phyloP scores from a whole-genome alignment of 2,329 filamentous ascomycete genomes.

The Pseudopithomyces chartarum region DNA sequence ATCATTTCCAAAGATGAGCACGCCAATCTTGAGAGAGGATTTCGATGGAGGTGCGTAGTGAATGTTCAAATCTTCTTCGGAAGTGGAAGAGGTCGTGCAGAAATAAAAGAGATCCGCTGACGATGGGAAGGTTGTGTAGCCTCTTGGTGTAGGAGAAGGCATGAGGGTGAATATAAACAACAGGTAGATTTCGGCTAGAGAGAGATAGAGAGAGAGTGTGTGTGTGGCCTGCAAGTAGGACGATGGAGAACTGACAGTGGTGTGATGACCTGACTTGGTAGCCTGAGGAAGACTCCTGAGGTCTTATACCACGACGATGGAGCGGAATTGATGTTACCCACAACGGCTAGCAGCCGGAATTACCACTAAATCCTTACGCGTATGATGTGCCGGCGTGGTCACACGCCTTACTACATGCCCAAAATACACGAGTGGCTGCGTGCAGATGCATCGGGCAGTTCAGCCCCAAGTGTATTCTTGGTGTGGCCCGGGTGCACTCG shows the following conservation, averaged over 20 bases:
- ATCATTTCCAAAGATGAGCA: constrained; percentile 34
- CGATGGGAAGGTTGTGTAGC: constrained; percentile 40
- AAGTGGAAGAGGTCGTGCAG: constrained; percentile 41
- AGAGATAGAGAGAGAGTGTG: constrained; percentile 1
- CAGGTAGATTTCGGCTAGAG: no score
- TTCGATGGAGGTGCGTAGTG: constrained; percentile 41
- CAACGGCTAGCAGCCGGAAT: constrained; percentile 12
- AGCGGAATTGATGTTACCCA: constrained; percentile 16
- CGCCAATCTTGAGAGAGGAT: constrained; percentile 39
- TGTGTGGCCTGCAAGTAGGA: constrained; percentile 9
- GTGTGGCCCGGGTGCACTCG: constrained; percentile 23
- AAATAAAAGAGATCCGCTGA: constrained; percentile 44
- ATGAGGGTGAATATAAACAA: constrained; percentile 20
- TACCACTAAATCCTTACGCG: constrained; percentile 21
- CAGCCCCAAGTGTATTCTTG: constrained; percentile 20
- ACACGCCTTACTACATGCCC: constrained; percentile 27
- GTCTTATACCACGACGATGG: constrained; percentile 30
- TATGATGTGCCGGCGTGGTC: constrained; percentile 26
- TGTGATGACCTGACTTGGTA: constrained; percentile 12
- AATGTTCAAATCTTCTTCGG: constrained; percentile 39
- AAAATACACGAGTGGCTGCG: constrained; percentile 29
- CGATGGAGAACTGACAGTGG: constrained; percentile 12
- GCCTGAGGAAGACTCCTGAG: constrained; percentile 26
- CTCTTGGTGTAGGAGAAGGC: constrained; percentile 38
- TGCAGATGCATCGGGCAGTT: constrained; percentile 13